Base-by-base conservation (phyloP, 345 rosid genomes). In the Rhodamnia argentea region DNA sequence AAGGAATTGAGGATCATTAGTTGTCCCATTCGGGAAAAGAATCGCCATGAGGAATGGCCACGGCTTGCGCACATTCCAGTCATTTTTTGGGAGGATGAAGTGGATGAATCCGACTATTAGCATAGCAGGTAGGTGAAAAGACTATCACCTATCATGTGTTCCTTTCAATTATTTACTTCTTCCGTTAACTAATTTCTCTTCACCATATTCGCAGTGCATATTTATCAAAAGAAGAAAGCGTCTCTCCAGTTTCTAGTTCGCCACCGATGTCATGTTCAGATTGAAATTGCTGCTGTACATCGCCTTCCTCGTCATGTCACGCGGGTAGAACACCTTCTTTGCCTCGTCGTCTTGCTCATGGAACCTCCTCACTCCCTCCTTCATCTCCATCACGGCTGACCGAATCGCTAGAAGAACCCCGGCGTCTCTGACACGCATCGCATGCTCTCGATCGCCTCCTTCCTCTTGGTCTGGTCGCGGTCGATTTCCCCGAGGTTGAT, bases 321-420 rank as follows among this genome's bases (percentile, higher is more conserved):
- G 87, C 20, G 89, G 10, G 58, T 86, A 90, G 40, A 84, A 85
- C 37, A 58, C 37, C 42, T 90, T 93, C n/a, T n/a, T n/a, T 12
- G 82, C 83, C 83, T 91, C 92, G 7, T 14, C 20, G 9, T 91
- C 92, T 75, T 87, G 89, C 58, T 91, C 91, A 15, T 86, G 86
- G 84, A 93, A 93, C 52, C 92, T 84, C 27, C 86, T 87, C 4
- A 84, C 59, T 2, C 93, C 93, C 3, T 87, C 89, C 9, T 86
- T 42, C 85, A 88, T 89, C 52, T 83, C 87, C 32, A 93, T 23
- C 7, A 87, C 47, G 7, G 37, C 83, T 4, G 2, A 90, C 90
- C 86, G 84, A 27, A 93, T 87, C n/a, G 88, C 86, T 37, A 87
- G 47, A 93, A 93, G 62, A 91, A 91, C 5, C 94, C 95, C 91